phyloP scores from a whole-genome alignment of 169 alveolate species.

The Plasmodium fragile region DNA sequence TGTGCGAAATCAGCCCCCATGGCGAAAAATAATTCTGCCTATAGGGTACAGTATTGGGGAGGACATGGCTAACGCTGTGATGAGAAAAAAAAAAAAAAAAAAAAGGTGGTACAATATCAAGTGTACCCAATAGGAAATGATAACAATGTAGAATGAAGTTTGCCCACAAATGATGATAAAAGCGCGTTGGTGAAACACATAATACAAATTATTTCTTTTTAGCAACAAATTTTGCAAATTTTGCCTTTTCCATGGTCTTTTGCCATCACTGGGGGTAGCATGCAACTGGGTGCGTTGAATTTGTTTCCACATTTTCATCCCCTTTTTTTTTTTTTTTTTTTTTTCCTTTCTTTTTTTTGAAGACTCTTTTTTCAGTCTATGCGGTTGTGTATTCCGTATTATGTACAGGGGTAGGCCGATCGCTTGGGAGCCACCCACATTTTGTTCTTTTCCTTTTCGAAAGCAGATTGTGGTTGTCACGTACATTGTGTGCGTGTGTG shows the following conservation, averaged over 20 bases:
- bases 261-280: neutral
- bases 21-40: neutral
- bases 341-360: neutral
- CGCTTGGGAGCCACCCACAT: neutral
- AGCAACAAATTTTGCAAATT: neutral
- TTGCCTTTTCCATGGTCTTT: neutral
- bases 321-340: neutral
- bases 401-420: neutral
- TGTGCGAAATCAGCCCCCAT: neutral
- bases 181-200: neutral
- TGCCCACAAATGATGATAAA: neutral
- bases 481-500: neutral
- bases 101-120: neutral
- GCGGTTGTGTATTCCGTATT: neutral
- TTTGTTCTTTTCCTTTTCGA: neutral
- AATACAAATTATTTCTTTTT: neutral
- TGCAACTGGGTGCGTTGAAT: conserved; percentile 1
- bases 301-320: neutral
- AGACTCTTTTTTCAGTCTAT: neutral
- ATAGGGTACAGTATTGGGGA: neutral
- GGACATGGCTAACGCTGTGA: neutral
- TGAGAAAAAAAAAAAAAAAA: neutral
- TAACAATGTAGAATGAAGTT: neutral
- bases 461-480: neutral
- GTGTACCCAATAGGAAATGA: neutral